Conservation (phyloP, 169 alveolate species). For the Cryptosporidium sp. region DNA sequence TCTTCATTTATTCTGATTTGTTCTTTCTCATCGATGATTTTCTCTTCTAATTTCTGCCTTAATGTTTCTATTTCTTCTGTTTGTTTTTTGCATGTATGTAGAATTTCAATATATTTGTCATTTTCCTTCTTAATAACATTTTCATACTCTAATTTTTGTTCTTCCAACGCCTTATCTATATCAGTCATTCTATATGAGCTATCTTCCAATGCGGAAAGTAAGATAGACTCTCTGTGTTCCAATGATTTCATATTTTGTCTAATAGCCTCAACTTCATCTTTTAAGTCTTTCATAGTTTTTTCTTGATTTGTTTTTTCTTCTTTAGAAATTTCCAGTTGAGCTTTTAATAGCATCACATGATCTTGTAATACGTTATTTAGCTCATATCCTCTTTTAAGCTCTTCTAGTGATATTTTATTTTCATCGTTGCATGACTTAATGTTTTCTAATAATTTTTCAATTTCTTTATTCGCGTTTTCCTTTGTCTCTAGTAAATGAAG, state of each 20-base stretch:
- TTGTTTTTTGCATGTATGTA: conserved; percentile 26
- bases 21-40: conserved; percentile 31
- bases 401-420: conserved; percentile 54
- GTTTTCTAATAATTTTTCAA: conserved; percentile 33
- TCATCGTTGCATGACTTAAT: conserved; percentile 66
- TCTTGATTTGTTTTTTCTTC: conserved; percentile 61
- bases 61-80: conserved; percentile 27
- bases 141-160: conserved; percentile 60
- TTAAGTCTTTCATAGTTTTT: background rate
- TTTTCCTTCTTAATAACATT: conserved; percentile 29
- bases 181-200: conserved; percentile 75
- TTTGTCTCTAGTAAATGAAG: conserved; percentile 39
- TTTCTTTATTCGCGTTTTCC: conserved; percentile 27
- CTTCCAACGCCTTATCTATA: conserved; percentile 67
- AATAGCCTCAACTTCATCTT: conserved; percentile 37
- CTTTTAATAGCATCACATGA: conserved; percentile 52
- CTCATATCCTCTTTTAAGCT: conserved; percentile 63
- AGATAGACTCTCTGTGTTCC: conserved; percentile 64
- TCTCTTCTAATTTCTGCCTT: conserved; percentile 20
- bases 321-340: conserved; percentile 42
- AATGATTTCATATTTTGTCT: conserved; percentile 57
- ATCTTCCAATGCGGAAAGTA: conserved; percentile 65
- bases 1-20: conserved; percentile 45
- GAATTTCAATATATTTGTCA: conserved; percentile 38
- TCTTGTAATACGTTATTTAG: conserved; percentile 56